Evolutionary conservation across 176 grass and related monocot genomes (phyloP).

Genomic region (Ananas comosus): DNA sequence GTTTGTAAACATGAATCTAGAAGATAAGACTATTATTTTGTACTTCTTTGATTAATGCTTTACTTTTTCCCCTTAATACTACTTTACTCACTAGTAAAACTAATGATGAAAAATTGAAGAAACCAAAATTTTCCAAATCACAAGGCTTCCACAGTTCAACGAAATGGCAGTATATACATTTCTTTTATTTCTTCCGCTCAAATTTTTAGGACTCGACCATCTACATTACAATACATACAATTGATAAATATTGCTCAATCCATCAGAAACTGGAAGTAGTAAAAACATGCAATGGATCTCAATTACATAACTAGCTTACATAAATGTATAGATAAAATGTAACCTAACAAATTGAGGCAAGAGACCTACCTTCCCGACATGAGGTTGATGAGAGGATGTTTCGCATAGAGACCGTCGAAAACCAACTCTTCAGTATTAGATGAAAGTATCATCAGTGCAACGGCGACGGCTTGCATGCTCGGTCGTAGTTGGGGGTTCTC

Average conservation of each 20-base stretch:
- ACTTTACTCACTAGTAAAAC: too few species aligned
- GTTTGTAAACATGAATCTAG: too few species aligned
- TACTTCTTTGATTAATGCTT: too few species aligned
- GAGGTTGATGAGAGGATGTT: neutral
- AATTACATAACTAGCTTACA: neutral
- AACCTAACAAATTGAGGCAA: neutral
- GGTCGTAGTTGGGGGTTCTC: neutral
- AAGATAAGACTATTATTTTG: too few species aligned
- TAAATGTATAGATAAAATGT: neutral
- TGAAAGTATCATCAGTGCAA: conserved; percentile 2
- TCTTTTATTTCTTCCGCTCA: neutral
- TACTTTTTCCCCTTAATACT: too few species aligned
- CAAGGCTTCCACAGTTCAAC: too few species aligned
- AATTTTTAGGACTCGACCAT: neutral
- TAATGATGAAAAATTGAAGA: too few species aligned
- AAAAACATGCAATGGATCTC: neutral
- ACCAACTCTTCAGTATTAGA: conserved; percentile 6
- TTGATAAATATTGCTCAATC: neutral
- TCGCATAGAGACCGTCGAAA: neutral
- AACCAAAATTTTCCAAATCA: too few species aligned
- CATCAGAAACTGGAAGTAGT: neutral
- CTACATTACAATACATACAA: neutral
- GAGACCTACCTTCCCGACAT: conserved; percentile 8
- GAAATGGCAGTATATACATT: neutral
- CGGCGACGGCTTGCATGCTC: neutral